Base-by-base conservation (phyloP, 192 early-diverging fungal species). In the Chytriomyces sp. region DNA sequence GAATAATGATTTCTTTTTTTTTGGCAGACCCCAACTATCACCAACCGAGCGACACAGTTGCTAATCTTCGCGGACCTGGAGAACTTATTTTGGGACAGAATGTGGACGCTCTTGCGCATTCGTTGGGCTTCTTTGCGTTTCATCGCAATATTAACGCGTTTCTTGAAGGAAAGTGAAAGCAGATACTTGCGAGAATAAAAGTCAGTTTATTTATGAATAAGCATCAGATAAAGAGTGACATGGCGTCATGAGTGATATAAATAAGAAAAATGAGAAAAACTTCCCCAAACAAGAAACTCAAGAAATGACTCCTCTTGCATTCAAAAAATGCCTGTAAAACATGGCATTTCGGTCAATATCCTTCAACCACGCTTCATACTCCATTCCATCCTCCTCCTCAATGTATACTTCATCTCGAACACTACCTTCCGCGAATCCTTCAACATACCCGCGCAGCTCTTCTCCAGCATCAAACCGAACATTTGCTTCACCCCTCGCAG, bases 251-350 rank as follows among this genome's bases (percentile, higher is more conserved):
- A 35, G 35, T 35, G 35, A 35, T 35, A 35, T 35, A 35, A 35
- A 35, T 35, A 35, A 35, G 35, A 35, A 4, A 35, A 35, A n/a
- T n/a, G n/a, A n/a, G n/a, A n/a, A n/a, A n/a, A n/a, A n/a, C n/a
- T n/a, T n/a, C n/a, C n/a, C 35, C 35, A 1, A 35, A 35, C 53
- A n/a, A n/a, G n/a, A n/a, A n/a, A 13, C 20, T 57, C 53, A 57
- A 13, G 53, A 0, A 53, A 85, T 77, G 6, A 85, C 77, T 60
- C 84, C 84, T 3, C 84, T 71, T 57, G 77, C 57, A 78, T 85
- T 85, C 24, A 85, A 78, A 77, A 67, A 85, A 62, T 79, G 81
- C 16, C 76, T 77, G 75, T 85, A 85, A 64, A 85, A 70, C 77
- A 81, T 82, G 13, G 84, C 78, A 70, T 79, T 77, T n/a, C 72